Evolutionary conservation across 148 eudicot species (phyloP).

Genomic region (Chenopodium album): DNA sequence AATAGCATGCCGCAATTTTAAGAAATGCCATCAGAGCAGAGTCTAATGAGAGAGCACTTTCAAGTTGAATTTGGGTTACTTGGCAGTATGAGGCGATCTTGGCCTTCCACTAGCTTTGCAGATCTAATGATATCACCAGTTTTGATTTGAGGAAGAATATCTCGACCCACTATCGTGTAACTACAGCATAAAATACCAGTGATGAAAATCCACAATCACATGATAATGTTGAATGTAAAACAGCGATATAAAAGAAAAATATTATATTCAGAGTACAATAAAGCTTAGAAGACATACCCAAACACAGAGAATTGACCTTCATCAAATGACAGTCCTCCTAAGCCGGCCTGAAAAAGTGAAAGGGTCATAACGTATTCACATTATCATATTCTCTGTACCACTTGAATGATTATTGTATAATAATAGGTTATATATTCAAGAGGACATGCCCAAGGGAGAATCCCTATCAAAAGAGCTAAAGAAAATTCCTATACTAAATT

Average conservation of each 20-base stretch:
- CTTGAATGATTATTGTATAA: too few relatives aligned
- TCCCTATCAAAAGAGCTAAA: neutral
- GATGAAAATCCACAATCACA: neutral
- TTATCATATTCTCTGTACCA: too few relatives aligned
- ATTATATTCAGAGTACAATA: neutral
- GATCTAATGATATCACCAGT: conserved; percentile 78
- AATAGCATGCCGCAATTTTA: conserved; percentile 10
- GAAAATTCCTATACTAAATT: neutral
- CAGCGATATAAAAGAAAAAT: too few relatives aligned
- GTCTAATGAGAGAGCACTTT: conserved; percentile 12
- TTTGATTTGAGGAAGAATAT: conserved; percentile 76
- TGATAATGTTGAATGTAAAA: neutral
- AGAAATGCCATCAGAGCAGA: neutral
- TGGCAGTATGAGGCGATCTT: conserved; percentile 77
- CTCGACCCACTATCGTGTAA: conserved; percentile 73
- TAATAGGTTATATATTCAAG: neutral
- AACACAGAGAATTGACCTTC: conserved; percentile 98
- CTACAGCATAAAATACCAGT: conserved; percentile 33
- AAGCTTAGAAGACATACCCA: conserved; percentile 55
- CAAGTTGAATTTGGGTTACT: conserved; percentile 30
- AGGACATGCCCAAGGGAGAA: neutral
- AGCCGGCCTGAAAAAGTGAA: conserved; percentile 62
- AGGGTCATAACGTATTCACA: neutral
- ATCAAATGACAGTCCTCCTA: conserved; percentile 93
- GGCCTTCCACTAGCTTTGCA: conserved; percentile 85